A percentile compares a stretch with the other conserved stretches of the same genome.
Evolutionary conservation across 305 asterid genomes (phyloP).

Genomic region (Fraxinus velutina): DNA sequence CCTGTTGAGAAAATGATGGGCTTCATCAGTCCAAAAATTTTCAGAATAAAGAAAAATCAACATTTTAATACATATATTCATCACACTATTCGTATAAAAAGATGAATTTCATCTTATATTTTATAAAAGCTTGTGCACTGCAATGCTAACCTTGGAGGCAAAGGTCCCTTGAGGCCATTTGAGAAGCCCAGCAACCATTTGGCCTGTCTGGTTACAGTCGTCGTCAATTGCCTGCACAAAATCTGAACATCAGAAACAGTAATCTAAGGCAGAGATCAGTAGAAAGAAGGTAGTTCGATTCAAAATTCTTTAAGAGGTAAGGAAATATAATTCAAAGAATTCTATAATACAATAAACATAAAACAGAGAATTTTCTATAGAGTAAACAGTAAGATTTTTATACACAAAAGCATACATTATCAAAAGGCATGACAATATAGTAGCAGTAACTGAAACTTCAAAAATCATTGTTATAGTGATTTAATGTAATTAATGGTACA

Average conservation of each 20-base stretch:
- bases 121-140: background rate
- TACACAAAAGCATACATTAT: background rate
- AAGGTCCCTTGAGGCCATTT: constrained; percentile 93
- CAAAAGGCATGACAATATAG: background rate
- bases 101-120: background rate
- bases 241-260: constrained; percentile 26
- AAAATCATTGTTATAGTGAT: background rate
- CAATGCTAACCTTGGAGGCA: constrained; percentile 73
- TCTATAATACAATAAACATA: background rate
- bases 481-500: background rate
- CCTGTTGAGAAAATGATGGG: background rate
- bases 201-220: constrained; percentile 90
- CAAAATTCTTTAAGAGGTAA: background rate
- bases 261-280: constrained; percentile 3
- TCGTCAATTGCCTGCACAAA: constrained; percentile 73
- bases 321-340: background rate
- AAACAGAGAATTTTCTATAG: background rate
- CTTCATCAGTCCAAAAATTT: background rate
- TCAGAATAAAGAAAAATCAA: background rate
- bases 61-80: background rate
- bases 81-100: background rate
- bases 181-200: constrained; percentile 91
- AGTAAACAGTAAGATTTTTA: background rate
- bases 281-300: background rate
- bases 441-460: background rate